Percentiles rank a stretch among this genome's conserved stretches.
Evolutionary conservation across 148 eudicot species (phyloP).

Genomic region (Camellia japonica): DNA sequence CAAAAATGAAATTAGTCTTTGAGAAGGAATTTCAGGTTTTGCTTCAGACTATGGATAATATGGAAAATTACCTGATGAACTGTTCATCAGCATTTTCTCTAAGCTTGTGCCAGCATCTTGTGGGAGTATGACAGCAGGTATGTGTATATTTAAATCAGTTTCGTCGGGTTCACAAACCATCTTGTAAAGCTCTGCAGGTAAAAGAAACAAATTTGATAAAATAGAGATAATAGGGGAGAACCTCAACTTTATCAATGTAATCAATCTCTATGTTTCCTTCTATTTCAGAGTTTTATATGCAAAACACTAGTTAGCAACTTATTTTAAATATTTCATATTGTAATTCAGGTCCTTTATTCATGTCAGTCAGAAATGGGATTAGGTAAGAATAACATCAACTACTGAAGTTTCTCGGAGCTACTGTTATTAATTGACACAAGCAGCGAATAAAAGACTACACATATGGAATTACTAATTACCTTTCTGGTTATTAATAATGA

Average conservation of each 20-base stretch:
- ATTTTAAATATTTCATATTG: too few relatives aligned
- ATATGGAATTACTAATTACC: conserved; percentile 35
- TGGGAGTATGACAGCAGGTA: conserved; percentile 81
- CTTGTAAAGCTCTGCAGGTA: conserved; percentile 68
- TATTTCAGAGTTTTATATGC: not conserved
- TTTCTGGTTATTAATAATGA: conserved; percentile 70
- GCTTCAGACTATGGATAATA: not conserved
- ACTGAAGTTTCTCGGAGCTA: not conserved
- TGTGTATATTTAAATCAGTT: conserved; percentile 73
- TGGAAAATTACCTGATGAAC: conserved; percentile 54
- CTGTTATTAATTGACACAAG: not conserved
- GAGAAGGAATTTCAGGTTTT: not conserved
- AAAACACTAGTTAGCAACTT: not conserved
- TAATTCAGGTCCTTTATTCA: conserved; percentile 3
- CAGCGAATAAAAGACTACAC: conserved; percentile 2
- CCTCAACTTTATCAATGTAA: conserved; percentile 9
- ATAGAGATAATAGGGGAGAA: not conserved
- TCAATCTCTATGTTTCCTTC: not conserved
- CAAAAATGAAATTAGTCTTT: not conserved
- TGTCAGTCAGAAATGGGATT: not conserved
- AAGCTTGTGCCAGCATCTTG: conserved; percentile 68
- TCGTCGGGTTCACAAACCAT: conserved; percentile 90
- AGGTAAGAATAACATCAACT: not conserved
- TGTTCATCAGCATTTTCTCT: conserved; percentile 53
- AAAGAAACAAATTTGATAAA: conserved; percentile 9